Percentiles rank a stretch among this genome's conserved stretches.
Conservation (phyloP, 2,329 filamentous ascomycete genomes). For the Nothopassalora personata region DNA sequence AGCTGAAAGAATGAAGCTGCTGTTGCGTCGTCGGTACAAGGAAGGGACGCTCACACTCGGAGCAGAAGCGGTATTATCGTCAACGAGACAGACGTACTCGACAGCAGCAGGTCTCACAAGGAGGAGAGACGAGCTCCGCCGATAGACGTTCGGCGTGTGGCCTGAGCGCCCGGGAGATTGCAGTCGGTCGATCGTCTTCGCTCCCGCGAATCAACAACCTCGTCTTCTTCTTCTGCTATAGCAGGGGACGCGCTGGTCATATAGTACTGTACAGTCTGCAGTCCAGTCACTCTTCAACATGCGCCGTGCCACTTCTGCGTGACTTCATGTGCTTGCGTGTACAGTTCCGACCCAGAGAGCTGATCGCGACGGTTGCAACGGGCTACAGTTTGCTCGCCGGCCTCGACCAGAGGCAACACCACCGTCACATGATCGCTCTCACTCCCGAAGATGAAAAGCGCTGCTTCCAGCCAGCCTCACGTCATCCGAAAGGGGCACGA, state of each 20-base stretch:
- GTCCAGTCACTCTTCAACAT: background rate
- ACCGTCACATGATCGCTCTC: background rate
- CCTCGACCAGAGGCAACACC: background rate
- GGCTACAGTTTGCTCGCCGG: background rate
- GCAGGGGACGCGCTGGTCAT: background rate
- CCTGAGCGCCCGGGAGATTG: background rate
- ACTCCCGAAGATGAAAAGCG: background rate
- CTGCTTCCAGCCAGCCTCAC: background rate
- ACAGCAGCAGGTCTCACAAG: background rate
- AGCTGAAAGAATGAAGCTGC: constrained; percentile 63
- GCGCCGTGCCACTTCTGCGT: background rate
- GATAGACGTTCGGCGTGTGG: background rate
- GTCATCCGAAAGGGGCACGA: background rate
- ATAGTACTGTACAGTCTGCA: too few relatives aligned
- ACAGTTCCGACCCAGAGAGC: background rate
- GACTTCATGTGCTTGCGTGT: background rate
- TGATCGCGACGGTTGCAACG: background rate
- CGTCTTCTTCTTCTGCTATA: background rate
- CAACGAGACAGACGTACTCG: background rate
- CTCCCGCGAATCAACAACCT: background rate
- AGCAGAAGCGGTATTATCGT: background rate
- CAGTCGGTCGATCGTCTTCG: background rate
- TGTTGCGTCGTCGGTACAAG: constrained; percentile 11
- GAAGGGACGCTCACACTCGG: constrained; percentile 1
- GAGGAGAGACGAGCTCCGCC: background rate